Conservation (phyloP, 208 protist species). For the Trypanosoma avium region DNA sequence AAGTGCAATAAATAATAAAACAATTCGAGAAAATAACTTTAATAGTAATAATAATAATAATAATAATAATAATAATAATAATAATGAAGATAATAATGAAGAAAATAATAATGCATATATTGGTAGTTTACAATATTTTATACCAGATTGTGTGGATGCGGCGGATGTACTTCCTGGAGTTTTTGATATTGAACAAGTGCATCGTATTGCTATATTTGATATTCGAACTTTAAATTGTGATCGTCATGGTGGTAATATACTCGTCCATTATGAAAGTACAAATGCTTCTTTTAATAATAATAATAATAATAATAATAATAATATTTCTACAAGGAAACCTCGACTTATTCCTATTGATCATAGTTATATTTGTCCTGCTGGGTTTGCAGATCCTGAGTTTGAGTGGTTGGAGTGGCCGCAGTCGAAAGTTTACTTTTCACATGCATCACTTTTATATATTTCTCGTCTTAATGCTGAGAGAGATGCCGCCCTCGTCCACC, state of each 20-base stretch:
- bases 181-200: conserved; percentile 63
- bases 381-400: conserved; percentile 76
- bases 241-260: conserved; percentile 75
- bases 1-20: background rate
- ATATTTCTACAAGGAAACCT: background rate
- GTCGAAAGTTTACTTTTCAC: conserved; percentile 58
- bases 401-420: conserved; percentile 87
- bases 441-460: conserved; percentile 48
- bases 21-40: background rate
- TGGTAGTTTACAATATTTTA: conserved; percentile 61
- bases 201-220: conserved; percentile 74
- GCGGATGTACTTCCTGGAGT: conserved; percentile 57
- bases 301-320: conserved; percentile 3
- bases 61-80: background rate
- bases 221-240: conserved; percentile 77
- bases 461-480: conserved; percentile 42
- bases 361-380: conserved; percentile 77
- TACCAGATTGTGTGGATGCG: conserved; percentile 50
- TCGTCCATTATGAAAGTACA: conserved; percentile 23
- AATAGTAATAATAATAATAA: background rate
- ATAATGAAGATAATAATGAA: background rate
- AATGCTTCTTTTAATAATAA: too few relatives aligned
- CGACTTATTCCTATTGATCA: conserved; percentile 84
- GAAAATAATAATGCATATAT: conserved; percentile 13
- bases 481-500: conserved; percentile 53